Evolutionary conservation across 345 rosid genomes (phyloP).

Genomic region (Eutrema japonicum): DNA sequence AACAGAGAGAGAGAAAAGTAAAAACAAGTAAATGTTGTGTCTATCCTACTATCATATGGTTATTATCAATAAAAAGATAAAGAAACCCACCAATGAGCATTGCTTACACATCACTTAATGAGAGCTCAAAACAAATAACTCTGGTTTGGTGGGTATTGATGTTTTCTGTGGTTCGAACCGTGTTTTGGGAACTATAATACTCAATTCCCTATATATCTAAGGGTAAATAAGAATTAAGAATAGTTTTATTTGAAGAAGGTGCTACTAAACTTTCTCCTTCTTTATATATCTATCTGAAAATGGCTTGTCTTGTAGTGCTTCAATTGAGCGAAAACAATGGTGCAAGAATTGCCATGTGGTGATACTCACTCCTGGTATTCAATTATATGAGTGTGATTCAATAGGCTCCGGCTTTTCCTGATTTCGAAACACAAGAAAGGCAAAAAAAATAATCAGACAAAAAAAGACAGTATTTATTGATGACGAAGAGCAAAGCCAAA

Average conservation of each 20-base stretch:
- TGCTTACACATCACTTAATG: constrained; percentile 38
- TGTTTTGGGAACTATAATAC: constrained; percentile 41
- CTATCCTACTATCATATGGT: constrained; percentile 34
- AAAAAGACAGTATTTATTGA: constrained; percentile 40
- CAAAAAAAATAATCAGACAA: constrained; percentile 22
- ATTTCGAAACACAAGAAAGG: constrained; percentile 32
- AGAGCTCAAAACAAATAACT: constrained; percentile 38
- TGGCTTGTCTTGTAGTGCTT: constrained; percentile 53
- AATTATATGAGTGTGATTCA: constrained; percentile 44
- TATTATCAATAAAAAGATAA: constrained; percentile 18
- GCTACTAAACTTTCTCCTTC: constrained; percentile 39
- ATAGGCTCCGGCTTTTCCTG: constrained; percentile 43
- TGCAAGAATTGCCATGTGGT: constrained; percentile 50
- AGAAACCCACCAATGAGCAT: constrained; percentile 39
- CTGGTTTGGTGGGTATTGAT: constrained; percentile 41
- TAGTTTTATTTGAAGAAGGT: constrained; percentile 13
- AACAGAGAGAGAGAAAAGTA: constrained; percentile 21
- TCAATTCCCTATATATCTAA: constrained; percentile 29
- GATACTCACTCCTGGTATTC: constrained; percentile 43
- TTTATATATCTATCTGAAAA: constrained; percentile 46
- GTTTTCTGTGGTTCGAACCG: constrained; percentile 34
- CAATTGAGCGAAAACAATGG: constrained; percentile 49
- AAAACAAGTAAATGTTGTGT: constrained; percentile 36
- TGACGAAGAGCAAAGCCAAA: constrained; percentile 36
- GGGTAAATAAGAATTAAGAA: neutral